Evolutionary conservation across 805 yeast species (phyloP), one percentile per base, ranked within the genome.

Genomic region (Phaffomyces antillensis): DNA sequence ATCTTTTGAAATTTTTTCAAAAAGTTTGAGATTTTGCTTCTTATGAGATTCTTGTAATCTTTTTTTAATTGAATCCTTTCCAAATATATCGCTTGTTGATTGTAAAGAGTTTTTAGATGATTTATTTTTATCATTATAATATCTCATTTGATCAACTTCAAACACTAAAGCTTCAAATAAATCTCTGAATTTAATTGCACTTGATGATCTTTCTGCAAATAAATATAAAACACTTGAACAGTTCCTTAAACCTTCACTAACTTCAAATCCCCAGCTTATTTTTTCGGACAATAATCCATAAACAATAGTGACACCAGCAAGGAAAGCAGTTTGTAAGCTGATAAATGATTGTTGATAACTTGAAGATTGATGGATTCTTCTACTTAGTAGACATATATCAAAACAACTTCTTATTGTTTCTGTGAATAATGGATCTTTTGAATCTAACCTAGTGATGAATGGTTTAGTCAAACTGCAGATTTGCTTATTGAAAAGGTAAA

Each of bases 381-480:
- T 33, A 16, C 42, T 40, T 30, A 40, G 24, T 7, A 40, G 23
- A 40, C 42, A 40, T n/a, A 40, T 40, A 33, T 40, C 42, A 16
- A 40, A 40, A 12, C 42, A 40, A 17, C 42, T 40, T 20, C 42
- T 32, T 4, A 40, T 40, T 13, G 42, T 40, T 23, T 40, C 42
- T 5, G 37, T 32, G n/a, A 40, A 40, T 23, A 40, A 31, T 4
- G 8, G 23, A 20, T 40, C 37, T 24, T 40, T 33, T 6, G 37
- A 32, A 16, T 40, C 42, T 16, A 40, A n/a, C 17, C 34, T 40
- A 24, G 42, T 40, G 7, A 40, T 15, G 24, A 40, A 40, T 5
- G 42, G 42, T 23, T 40, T 28, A 3, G 42, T 40, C n/a, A 40
- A 33, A 16, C 37, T 40, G 42, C 42, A 40, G 12, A 40, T 40